Conservation (phyloP, 805 yeast species). For the Pichia nakasei region DNA sequence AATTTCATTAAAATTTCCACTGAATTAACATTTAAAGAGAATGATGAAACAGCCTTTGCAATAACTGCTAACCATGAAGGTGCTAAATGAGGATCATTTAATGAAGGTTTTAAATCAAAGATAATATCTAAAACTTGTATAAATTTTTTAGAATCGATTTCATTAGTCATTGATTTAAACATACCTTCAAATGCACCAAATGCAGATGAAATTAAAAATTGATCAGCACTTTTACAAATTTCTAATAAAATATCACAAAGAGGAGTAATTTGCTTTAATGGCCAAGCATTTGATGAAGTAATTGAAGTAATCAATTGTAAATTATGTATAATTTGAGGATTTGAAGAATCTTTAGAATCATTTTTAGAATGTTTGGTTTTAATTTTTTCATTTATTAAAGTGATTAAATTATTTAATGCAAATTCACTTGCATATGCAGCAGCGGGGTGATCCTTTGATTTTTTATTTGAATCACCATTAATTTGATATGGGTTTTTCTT, state of each 20-base stretch:
- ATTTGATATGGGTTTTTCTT: constrained; percentile 31
- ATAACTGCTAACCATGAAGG: constrained; percentile 95
- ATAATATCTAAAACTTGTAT: constrained; percentile 58
- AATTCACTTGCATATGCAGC: constrained; percentile 60
- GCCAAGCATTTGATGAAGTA: constrained; percentile 76
- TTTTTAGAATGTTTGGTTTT: constrained; percentile 21
- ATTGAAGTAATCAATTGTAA: constrained; percentile 69
- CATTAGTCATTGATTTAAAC: constrained; percentile 51
- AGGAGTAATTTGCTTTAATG: constrained; percentile 53
- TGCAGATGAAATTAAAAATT: constrained; percentile 71
- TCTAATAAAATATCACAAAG: constrained; percentile 71
- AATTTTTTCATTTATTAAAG: constrained; percentile 32
- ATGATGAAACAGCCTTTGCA: constrained; percentile 65
- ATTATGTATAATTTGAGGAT: constrained; percentile 59
- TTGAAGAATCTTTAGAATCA: constrained; percentile 37
- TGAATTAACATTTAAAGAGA: constrained; percentile 40
- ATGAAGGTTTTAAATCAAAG: constrained; percentile 71
- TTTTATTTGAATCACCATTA: constrained; percentile 43
- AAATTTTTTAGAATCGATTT: constrained; percentile 52
- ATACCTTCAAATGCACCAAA: constrained; percentile 79
- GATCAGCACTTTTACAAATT: constrained; percentile 75
- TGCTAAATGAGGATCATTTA: constrained; percentile 74
- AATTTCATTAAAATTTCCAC: constrained; percentile 44
- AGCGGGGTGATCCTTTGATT: constrained; percentile 71
- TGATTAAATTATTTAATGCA: constrained; percentile 47